Base-by-base conservation (phyloP, 2,329 filamentous ascomycete species). In the Epichloe amarillans region DNA sequence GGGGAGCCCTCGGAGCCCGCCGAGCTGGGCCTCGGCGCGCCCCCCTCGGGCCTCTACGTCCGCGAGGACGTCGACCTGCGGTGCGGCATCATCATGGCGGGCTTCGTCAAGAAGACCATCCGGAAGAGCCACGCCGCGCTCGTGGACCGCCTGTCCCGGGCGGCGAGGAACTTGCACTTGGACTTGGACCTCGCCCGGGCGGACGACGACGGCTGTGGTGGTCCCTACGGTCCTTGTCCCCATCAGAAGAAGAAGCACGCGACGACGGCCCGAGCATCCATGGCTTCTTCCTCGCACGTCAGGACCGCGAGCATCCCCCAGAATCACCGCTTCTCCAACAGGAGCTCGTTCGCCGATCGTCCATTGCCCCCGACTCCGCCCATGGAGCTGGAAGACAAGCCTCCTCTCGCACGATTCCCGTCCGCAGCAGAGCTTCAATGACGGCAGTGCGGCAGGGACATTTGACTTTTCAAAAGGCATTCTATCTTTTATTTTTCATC, bases 41-140 rank as follows among this genome's bases (percentile, higher is more conserved):
- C 88, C 0, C 66, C 74, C 21, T 71, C 79, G 40, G 88, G 88
- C 0, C 70, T 95, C 12, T 94, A 89, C 62, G 70, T 95, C 41
- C 76, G 85, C n/a, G 88, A 95, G 70, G 88, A 95, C 57, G 83
- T 93, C 46, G 83, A 88, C 55, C 56, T 95, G 73, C 77, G 77
- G 52, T 94, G 88, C 69, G 91, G 89, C 60, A 70, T 88, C 52
- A 71, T 93, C 55, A 77, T 93, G 70, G 75, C 82, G 0, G 69
- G 71, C 7, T 94, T 94, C 61, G 85, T 95, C 52, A 90, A 86
- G 72, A 86, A 82, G 68, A 93, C 86, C 14, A 74, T 94, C 44
- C 86, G 86, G 60, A 86, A 85, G 61, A 79, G 86, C 0, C 88
- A 94, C 60, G 75, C 72, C 10, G 72, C 76, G 3, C 73, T 95